Evolutionary conservation across 352 stramenopile genomes (phyloP), one percentile per base, ranked within the genome.

Genomic region (Globisporangium iwayamae): DNA sequence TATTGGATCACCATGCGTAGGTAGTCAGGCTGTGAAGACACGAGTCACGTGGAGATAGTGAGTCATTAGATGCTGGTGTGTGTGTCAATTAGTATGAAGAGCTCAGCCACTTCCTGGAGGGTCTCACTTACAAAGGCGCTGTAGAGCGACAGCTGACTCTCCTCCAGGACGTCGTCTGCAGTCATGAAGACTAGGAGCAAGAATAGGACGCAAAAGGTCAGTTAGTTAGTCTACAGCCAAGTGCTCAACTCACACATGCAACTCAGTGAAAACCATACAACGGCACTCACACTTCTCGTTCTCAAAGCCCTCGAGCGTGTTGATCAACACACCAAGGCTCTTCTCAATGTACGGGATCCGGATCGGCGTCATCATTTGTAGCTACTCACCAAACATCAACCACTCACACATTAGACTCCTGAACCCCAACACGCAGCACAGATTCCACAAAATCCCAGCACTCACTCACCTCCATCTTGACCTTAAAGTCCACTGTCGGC

Each of bases 1-100:
- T 91, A 94, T 90, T 94, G 86, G 61, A 94, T 94, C 36, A 91
- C 83, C 83, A 94, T 94, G 38, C 85, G 80, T 0, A 94, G 64
- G 54, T 94, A 94, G 58, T 94, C 86, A 22, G 83, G 79, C 86
- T 94, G 47, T 32, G 54, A 3, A 43, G 43, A 47, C 8, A 52
- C 34, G 4, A 47, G 28, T 18, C 10, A 30, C 4, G 11, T 38
- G 7, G 8, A 36, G 14, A 54, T 14, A 4, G 48, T n/a, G 48
- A 54, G 25, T 28, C 25, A 28, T 28, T 28, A 28, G 25, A 28
- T 28, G 25, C 25, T 28, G 25, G 25, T 28, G 25, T 28, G 22
- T 25, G 25, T 28, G 25, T 28, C 25, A 2, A 28, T 28, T 28
- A 28, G 25, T 28, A 28, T 7, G 16, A 25, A 36, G 10, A n/a